Base-by-base conservation (phyloP, 1,284 basidiomycete species). In the Veloboletus limbatus region DNA sequence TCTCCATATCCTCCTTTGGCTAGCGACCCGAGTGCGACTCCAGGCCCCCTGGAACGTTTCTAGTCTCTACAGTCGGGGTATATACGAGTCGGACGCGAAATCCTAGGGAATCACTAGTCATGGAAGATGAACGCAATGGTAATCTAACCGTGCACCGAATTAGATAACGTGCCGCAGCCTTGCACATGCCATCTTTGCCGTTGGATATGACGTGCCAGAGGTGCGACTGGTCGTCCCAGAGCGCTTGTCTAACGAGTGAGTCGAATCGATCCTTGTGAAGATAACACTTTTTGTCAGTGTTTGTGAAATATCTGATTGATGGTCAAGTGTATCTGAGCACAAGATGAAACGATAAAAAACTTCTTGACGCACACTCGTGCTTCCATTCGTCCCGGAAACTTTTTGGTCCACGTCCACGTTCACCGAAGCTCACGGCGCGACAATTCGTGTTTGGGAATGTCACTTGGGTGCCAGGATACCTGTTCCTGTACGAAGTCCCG, bases 361-460 rank as follows among this genome's bases (percentile, higher is more conserved):
- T 8, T 21, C 10, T 11, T 2, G 9, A 32, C 33, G 4, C 17
- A 56, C 46, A 30, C 26, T 28, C 47, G 54, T 18, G 48, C 2
- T 31, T 59, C 55, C 6, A 52, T 42, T 40, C 44, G 16, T 8
- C 26, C 48, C 13, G 55, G 55, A 22, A 45, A 57, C 18, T 16
- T 56, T 27, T 68, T 49, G 0, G 57, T 45, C 57, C 57, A 57
- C 3, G 45, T 41, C 57, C 57, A 57, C 3, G 9, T 47, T 17
- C 43, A 39, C 55, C 57, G 59, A 8, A 57, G 45, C 6, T 57
- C 52, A 2, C 46, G 52, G 9, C 24, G 34, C 0, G 57, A 43
- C 17, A 54, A 54, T 10, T 59, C 55, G 25, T 59, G 59, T 8
- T 5, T 3, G 5, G 57, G 54, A 14, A 57, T 39, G 7, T 49